A percentile compares a stretch with the other conserved stretches of the same genome.
Conservation (phyloP, 352 stramenopile genomes). For the Phytophthora ohioensis region DNA sequence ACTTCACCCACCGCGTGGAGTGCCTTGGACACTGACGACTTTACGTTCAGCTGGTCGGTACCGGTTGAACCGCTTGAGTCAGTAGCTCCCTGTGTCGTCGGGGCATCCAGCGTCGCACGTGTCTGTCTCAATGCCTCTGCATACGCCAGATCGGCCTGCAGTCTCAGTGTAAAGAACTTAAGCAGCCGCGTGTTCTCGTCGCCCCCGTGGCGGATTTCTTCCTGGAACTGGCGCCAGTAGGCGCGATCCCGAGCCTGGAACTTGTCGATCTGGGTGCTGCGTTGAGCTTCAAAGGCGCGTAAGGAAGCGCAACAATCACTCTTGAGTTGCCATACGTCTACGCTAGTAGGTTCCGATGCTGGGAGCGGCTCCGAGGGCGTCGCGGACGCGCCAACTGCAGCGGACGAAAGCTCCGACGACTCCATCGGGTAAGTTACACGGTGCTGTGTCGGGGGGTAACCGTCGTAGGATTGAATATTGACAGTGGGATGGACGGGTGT, state of each 20-base stretch:
- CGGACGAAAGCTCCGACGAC: slow-evolving; percentile 14
- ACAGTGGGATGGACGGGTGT: slow-evolving; percentile 3
- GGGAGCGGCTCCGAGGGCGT: not conserved
- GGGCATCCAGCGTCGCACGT: slow-evolving; percentile 60
- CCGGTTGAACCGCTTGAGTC: slow-evolving; percentile 9
- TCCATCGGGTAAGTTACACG: slow-evolving; percentile 14
- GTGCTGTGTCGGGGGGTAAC: not conserved
- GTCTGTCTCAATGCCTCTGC: slow-evolving; percentile 75
- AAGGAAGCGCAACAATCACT: slow-evolving; percentile 61
- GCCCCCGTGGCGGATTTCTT: slow-evolving; percentile 67
- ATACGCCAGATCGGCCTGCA: slow-evolving; percentile 81
- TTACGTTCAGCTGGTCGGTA: slow-evolving; percentile 37
- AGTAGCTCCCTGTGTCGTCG: slow-evolving; percentile 7
- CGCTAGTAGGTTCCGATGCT: not conserved
- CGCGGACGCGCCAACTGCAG: slow-evolving; percentile 4
- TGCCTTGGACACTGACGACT: slow-evolving; percentile 69
- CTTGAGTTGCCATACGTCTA: slow-evolving; percentile 70
- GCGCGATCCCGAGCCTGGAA: slow-evolving; percentile 69
- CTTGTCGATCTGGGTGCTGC: slow-evolving; percentile 76
- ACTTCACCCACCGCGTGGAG: slow-evolving; percentile 71
- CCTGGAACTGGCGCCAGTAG: slow-evolving; percentile 86
- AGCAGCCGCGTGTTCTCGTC: slow-evolving; percentile 76
- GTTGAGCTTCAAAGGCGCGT: slow-evolving; percentile 70
- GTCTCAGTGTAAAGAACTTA: slow-evolving; percentile 70
- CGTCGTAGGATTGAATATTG: slow-evolving; percentile 26